Base-by-base conservation (phyloP, 352 stramenopile species). In the Pythium utonaiense region DNA sequence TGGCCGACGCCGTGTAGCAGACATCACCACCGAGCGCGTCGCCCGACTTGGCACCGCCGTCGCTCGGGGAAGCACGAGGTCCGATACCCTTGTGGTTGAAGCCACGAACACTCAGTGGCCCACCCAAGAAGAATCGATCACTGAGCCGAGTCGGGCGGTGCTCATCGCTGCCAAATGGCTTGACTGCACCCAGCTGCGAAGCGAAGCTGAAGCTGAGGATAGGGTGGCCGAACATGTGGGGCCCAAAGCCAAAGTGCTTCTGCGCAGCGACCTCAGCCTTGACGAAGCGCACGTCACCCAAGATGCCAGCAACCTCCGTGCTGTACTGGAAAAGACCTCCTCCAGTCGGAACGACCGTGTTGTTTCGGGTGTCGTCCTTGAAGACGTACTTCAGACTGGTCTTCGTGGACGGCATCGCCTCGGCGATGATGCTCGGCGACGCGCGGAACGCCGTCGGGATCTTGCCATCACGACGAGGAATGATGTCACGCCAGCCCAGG, bases 321-420 rank as follows among this genome's bases (percentile, higher is more conserved):
- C 86, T 85, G 69, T 91, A 89, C 64, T 93, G 89, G 59, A 97
- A 93, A 47, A 96, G 83, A n/a, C 86, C 87, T n/a, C 91, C 91
- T 44, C 64, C 54, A 40, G 85, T 95, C 17, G 91, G 91, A 38
- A 96, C 85, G 31, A 96, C 87, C 14, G 73, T n/a, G 53, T 95
- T 82, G 72, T 97, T 86, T 36, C 89, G 89, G 36, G 77, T 80
- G 62, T 97, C 91, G 50, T 96, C 83, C 47, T 87, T 95, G 65
- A 95, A 97, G n/a, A 90, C 82, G 62, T 97, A 97, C 67, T 95
- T 95, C 47, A 97, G 49, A 73, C 88, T 97, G 36, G 87, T 96
- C 74, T 97, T 97, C 19, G 91, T 89, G 21, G 88, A 96, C 28
- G 91, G 91, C 57, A 91, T 80, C 3, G 89, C 84, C 61, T 97